Percentiles rank a stretch among this genome's conserved stretches.
These are phyloP conservation scores for Chlamydomonas asymmetrica DNA, from an alignment of 139 green algal species.

Conservation along the genomic window DNA sequence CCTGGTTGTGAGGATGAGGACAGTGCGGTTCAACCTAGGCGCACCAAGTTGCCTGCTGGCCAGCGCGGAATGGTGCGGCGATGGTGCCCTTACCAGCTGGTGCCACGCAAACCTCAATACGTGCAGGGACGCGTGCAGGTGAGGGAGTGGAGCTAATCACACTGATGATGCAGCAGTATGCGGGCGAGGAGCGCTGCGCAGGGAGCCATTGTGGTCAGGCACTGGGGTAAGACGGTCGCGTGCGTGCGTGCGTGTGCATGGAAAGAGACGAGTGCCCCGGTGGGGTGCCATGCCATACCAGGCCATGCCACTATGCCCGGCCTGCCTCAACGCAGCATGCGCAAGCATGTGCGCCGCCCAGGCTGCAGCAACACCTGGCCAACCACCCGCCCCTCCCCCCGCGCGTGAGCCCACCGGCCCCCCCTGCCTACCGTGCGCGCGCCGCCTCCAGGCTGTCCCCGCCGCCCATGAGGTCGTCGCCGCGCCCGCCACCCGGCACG, in stretches of 20 bases:
- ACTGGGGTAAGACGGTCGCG: no score
- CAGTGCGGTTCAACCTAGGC: neutral
- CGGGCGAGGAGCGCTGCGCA: no score
- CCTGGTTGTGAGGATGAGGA: neutral
- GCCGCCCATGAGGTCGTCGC: slow-evolving; percentile 56
- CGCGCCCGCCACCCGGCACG: slow-evolving; percentile 15
- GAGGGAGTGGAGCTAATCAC: no score
- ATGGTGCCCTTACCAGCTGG: no score
- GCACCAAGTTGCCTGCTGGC: neutral
- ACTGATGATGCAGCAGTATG: no score
- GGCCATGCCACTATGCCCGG: neutral
- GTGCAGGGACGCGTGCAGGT: no score
- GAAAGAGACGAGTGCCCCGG: neutral
- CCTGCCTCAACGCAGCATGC: neutral
- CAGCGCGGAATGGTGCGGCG: no score
- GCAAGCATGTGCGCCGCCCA: no score
- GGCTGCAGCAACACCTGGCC: neutral
- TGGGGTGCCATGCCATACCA: no score
- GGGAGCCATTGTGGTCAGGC: no score
- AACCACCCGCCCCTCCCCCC: neutral
- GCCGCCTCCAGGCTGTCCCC: slow-evolving; percentile 61
- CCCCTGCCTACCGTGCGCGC: slow-evolving; percentile 45
- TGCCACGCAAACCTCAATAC: no score
- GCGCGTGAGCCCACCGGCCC: neutral
- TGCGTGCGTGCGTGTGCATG: neutral